Conservation (phyloP, 2,329 filamentous ascomycete genomes). For the Didymella pinodella region DNA sequence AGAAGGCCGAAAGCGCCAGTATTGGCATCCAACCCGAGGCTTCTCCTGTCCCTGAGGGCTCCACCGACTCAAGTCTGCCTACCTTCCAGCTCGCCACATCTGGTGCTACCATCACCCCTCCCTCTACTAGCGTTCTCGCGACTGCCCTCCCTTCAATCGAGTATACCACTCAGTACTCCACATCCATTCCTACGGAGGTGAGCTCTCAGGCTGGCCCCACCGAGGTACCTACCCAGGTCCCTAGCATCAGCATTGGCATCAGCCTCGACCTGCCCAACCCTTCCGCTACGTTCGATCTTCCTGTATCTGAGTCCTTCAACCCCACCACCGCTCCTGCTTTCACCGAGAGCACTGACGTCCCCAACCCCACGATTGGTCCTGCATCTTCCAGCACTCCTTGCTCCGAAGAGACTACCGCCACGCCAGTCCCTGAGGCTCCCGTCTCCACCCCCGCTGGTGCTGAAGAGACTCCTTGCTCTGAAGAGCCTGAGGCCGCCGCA, state of each 20-base stretch:
- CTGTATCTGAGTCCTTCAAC: constrained; percentile 28
- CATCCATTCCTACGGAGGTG: constrained; percentile 11
- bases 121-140: constrained; percentile 17
- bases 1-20: constrained; percentile 16
- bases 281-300: constrained; percentile 24
- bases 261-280: constrained; percentile 26
- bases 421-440: constrained; percentile 9
- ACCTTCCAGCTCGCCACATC: constrained; percentile 31
- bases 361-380: constrained; percentile 22
- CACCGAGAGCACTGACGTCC: constrained; percentile 21
- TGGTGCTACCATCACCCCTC: constrained; percentile 30
- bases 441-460: constrained; percentile 7
- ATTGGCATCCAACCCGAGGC: constrained; percentile 10
- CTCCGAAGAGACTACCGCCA: constrained; percentile 19
- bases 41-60: constrained; percentile 10
- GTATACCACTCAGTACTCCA: not conserved
- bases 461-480: constrained; percentile 18
- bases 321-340: constrained; percentile 31
- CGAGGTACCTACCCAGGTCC: constrained; percentile 15
- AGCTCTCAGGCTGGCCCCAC: constrained; percentile 15
- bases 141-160: constrained; percentile 5
- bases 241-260: constrained; percentile 3
- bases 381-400: constrained; percentile 27
- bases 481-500: constrained; percentile 5
- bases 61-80: constrained; percentile 26